phyloP scores from a whole-genome alignment of 169 alveolate species.

The Theileria annulata region DNA sequence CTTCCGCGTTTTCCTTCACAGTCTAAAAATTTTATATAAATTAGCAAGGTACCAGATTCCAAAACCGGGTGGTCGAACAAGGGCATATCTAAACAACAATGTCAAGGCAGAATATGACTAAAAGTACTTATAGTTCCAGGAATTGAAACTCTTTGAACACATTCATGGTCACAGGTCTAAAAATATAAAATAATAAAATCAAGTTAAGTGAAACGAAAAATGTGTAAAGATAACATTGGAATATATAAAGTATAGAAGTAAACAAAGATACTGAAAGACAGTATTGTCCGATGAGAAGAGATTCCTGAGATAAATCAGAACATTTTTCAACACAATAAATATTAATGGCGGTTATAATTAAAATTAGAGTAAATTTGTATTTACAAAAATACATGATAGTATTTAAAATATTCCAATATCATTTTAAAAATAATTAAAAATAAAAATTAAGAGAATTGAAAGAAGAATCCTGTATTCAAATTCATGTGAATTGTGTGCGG shows the following conservation, averaged over 20 bases:
- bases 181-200: background rate
- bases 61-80: slow-evolving; percentile 43
- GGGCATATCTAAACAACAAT: slow-evolving; percentile 32
- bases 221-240: background rate
- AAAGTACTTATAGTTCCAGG: slow-evolving; percentile 60
- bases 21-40: slow-evolving; percentile 7
- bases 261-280: slow-evolving; percentile 60
- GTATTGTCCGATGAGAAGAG: slow-evolving; percentile 63
- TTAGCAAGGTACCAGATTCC: slow-evolving; percentile 19
- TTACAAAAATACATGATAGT: background rate
- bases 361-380: background rate
- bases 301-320: slow-evolving; percentile 48
- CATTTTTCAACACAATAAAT: slow-evolving; percentile 18
- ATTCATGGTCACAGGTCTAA: slow-evolving; percentile 56
- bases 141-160: slow-evolving; percentile 42
- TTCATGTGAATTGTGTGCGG: background rate
- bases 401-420: no score
- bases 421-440: no score
- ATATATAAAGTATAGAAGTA: background rate
- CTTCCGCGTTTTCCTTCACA: slow-evolving; percentile 49
- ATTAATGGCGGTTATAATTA: background rate
- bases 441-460: background rate
- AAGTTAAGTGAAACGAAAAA: no score
- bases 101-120: background rate
- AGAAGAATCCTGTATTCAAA: background rate